Conservation (phyloP, 2,329 filamentous ascomycete genomes). For the Alternaria rosae region DNA sequence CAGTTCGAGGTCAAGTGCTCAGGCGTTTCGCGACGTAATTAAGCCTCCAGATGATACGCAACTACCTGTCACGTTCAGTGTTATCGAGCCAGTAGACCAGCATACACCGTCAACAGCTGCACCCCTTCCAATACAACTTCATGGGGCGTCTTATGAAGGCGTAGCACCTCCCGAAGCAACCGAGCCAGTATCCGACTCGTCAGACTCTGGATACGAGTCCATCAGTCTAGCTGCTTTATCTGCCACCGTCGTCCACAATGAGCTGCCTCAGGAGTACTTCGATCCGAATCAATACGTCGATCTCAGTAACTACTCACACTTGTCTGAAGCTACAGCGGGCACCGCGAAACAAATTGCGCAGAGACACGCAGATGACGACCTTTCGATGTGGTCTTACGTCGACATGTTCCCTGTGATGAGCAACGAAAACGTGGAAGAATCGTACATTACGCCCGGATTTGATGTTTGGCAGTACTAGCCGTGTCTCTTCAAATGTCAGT, state of each 20-base stretch:
- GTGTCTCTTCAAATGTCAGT: background rate
- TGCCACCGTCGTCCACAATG: background rate
- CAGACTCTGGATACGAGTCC: conserved; percentile 34
- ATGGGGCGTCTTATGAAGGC: background rate
- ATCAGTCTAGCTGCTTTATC: conserved; percentile 7
- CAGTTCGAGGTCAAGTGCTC: background rate
- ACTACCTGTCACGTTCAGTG: background rate
- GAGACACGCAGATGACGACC: background rate
- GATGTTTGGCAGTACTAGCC: background rate
- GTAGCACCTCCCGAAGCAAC: background rate
- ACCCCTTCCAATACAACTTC: rapidly evolving
- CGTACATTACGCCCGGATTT: background rate
- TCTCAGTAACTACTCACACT: background rate
- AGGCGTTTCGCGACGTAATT: background rate
- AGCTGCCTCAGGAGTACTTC: background rate
- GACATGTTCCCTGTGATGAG: background rate
- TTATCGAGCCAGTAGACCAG: background rate
- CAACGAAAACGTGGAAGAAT: background rate
- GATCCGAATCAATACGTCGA: background rate
- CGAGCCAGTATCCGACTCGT: conserved; percentile 14
- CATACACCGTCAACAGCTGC: background rate
- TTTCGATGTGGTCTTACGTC: background rate
- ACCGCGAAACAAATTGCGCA: background rate
- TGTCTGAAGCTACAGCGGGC: background rate
- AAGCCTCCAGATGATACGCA: background rate